Evolutionary conservation across 208 protist species (phyloP).

Genomic region (Zelonia costaricensis): DNA sequence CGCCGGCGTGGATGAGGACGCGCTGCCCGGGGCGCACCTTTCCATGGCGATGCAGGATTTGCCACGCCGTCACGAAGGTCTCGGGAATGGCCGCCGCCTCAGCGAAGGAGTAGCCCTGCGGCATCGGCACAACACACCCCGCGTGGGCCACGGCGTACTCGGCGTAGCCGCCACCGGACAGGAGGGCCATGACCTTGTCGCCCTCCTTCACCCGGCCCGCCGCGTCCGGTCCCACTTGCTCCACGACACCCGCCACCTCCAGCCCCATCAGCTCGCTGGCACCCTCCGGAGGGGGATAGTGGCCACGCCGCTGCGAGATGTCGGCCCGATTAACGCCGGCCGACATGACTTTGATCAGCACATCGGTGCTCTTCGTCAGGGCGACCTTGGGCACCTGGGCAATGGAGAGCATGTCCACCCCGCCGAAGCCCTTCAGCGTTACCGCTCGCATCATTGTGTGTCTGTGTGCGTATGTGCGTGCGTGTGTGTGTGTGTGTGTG

Average conservation of each 20-base stretch:
- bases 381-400: constrained; percentile 43
- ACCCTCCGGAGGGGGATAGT: constrained; percentile 82
- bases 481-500: background rate
- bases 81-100: constrained; percentile 91
- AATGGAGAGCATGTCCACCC: constrained; percentile 42
- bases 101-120: constrained; percentile 76
- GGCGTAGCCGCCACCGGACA: constrained; percentile 91
- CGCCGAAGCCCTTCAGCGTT: constrained; percentile 69
- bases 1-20: constrained; percentile 88
- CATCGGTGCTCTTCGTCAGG: constrained; percentile 41
- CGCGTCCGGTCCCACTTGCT: constrained; percentile 46
- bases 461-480: background rate
- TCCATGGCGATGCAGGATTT: constrained; percentile 73
- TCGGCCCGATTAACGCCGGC: constrained; percentile 90
- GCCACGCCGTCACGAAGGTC: constrained; percentile 93
- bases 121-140: constrained; percentile 73
- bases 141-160: constrained; percentile 80
- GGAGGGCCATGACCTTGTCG: constrained; percentile 88
- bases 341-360: constrained; percentile 87
- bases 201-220: constrained; percentile 67
- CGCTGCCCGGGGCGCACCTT: constrained; percentile 56
- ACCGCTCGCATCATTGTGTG: constrained; percentile 63
- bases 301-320: constrained; percentile 72
- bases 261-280: constrained; percentile 77
- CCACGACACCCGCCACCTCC: constrained; percentile 86